Base-by-base conservation (phyloP, 805 yeast genomes). In the Starmerella riodocensis region DNA sequence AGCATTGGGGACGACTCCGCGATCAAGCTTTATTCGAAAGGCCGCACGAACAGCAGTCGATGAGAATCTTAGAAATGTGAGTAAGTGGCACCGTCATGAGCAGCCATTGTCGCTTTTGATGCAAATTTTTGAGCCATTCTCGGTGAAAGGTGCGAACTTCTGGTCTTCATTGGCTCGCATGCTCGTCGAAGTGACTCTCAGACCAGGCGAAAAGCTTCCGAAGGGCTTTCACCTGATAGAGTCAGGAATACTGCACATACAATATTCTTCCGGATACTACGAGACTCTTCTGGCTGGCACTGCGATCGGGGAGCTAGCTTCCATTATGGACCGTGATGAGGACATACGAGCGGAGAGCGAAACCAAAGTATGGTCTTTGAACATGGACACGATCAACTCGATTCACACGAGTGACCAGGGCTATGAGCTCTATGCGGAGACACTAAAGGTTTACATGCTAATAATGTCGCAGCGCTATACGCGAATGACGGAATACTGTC, bases 251-350 rank as follows among this genome's bases (percentile, higher is more conserved):
- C 58, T 65, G 50, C 76, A 69, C 12, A 27, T 46, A 6, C 29
- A 39, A 29, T 46, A 29, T 29, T 17, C 73, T 66, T 42, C 67
- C 51, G 64, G 68, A 46, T 51, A 39, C 38, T 74, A 61, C 56
- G 62, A 65, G 63, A 53, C 66, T 14, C 73, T 79, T 25, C 66
- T 81, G 38, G 84, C 91, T 4, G 70, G 79, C 42, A 78, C 88
- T 0, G 71, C 81, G 1, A 78, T 78, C 57, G 91, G 93, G 2
- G 84, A 79, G 42, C 50, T 60, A 25, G 31, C 25, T 27, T 12
- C 32, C 16, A 11, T 25, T 14, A 14, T 29, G 13, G 20, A 29
- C 20, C 45, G 43, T 11, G 22, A 25, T 14, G 37, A 38, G 16
- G 35, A 35, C 7, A 38, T 38, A 12, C 29, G 26, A 29, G 46